Evolutionary conservation across 2,329 filamentous ascomycete species (phyloP).

Genomic region (Sclerotinia sclerotiorum): DNA sequence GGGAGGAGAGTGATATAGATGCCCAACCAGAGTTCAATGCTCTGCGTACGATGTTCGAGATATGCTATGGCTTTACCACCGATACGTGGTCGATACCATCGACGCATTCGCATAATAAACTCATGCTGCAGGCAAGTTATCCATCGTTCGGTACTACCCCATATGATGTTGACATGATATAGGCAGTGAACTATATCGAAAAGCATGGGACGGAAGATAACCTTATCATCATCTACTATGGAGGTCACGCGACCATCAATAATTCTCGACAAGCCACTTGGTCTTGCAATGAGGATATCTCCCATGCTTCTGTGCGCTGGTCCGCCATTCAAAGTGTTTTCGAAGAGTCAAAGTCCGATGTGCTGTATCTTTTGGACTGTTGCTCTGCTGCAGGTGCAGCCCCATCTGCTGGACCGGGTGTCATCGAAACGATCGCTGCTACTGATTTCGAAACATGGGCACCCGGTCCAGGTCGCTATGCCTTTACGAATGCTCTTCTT

Average conservation of each 20-base stretch:
- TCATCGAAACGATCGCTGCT: constrained; percentile 32
- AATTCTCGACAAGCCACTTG: constrained; percentile 30
- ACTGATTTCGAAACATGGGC: constrained; percentile 28
- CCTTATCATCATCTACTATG: constrained; percentile 35
- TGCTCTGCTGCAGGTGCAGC: constrained; percentile 30
- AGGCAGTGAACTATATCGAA: constrained; percentile 31
- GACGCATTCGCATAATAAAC: constrained; percentile 30
- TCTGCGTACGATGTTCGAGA: constrained; percentile 29
- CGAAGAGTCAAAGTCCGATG: constrained; percentile 29
- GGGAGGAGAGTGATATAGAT: constrained; percentile 32
- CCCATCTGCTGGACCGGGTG: constrained; percentile 22
- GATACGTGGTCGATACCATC: constrained; percentile 33
- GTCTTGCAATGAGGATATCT: constrained; percentile 24
- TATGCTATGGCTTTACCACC: constrained; percentile 32
- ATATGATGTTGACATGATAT: constrained; percentile 15
- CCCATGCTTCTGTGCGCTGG: constrained; percentile 29
- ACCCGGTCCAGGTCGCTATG: constrained; percentile 26
- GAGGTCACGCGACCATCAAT: constrained; percentile 32
- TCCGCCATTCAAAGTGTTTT: constrained; percentile 33
- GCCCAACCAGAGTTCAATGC: constrained; percentile 30
- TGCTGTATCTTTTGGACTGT: constrained; percentile 30
- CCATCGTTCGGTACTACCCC: background rate
- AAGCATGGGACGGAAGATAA: constrained; percentile 28
- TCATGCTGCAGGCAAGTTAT: constrained; percentile 30
- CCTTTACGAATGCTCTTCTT: constrained; percentile 31